Percentiles rank a stretch among this genome's conserved stretches.
Conservation (phyloP, 2,329 filamentous ascomycete genomes). For the Xylaria sp. region DNA sequence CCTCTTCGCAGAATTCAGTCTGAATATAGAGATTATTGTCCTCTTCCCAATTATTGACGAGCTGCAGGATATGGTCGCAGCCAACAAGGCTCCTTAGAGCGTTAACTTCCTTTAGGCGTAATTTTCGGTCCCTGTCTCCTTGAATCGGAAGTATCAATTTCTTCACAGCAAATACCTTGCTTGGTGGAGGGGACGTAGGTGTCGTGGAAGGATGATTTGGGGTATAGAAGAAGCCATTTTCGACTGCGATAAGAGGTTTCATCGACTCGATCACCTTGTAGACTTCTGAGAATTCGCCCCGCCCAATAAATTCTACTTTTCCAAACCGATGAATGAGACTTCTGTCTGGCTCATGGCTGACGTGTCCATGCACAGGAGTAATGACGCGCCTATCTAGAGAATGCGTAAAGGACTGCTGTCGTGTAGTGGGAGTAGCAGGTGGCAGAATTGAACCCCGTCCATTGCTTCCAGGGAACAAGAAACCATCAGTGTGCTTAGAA, state of each 20-base stretch:
- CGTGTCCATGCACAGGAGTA: conserved; percentile 75
- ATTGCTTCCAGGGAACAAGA: conserved; percentile 53
- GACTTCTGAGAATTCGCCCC: conserved; percentile 93
- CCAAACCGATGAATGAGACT: conserved; percentile 80
- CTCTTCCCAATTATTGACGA: conserved; percentile 89
- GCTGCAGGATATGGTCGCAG: conserved; percentile 86
- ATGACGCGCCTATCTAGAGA: conserved; percentile 71
- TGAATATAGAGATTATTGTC: conserved; percentile 92
- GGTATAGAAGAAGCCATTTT: conserved; percentile 57
- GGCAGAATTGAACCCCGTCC: conserved; percentile 59
- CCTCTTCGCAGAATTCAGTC: conserved; percentile 96
- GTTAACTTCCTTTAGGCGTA: conserved; percentile 85
- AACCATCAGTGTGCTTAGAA: conserved; percentile 65
- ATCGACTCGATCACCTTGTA: conserved; percentile 74
- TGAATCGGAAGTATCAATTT: conserved; percentile 85
- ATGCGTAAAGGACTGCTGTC: conserved; percentile 65
- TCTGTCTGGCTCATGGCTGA: conserved; percentile 79
- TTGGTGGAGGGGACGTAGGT: conserved; percentile 64
- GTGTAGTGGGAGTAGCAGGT: conserved; percentile 85
- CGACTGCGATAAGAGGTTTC: conserved; percentile 56
- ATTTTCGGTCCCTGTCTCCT: conserved; percentile 81
- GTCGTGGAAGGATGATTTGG: conserved; percentile 57
- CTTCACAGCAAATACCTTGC: conserved; percentile 88
- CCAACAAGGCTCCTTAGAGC: conserved; percentile 81
- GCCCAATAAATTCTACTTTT: conserved; percentile 81